Evolutionary conservation across 2,329 filamentous ascomycete genomes (phyloP).

Genomic region (Cladophialophora carrionii): DNA sequence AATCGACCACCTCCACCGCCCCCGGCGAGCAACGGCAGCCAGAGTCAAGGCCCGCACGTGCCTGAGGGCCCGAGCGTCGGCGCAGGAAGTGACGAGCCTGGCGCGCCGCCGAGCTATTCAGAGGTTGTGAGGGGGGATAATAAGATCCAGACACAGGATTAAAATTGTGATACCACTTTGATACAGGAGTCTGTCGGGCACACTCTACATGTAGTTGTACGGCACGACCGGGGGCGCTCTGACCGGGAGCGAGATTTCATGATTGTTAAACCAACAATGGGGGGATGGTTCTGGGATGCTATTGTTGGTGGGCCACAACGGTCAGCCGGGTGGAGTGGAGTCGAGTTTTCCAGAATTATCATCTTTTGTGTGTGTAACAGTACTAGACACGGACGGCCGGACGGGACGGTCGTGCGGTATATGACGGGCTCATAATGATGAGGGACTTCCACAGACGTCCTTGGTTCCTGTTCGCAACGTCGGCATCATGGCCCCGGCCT

Average conservation of each 20-base stretch:
- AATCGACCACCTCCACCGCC: constrained; percentile 40
- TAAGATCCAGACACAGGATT: constrained; percentile 77
- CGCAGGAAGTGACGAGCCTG: constrained; percentile 51
- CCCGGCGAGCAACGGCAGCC: neutral
- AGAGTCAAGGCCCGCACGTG: constrained; percentile 1
- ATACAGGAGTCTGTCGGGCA: constrained; percentile 2
- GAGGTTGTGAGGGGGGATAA: constrained; percentile 88
- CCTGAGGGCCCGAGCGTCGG: constrained; percentile 44
- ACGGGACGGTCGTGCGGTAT: neutral
- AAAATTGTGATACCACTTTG: constrained; percentile 30
- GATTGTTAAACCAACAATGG: neutral
- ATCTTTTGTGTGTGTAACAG: neutral
- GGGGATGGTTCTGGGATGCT: neutral
- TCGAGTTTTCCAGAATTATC: neutral
- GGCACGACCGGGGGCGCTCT: neutral
- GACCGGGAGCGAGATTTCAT: neutral
- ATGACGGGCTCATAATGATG: neutral
- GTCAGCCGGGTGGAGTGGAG: neutral
- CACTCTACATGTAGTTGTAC: neutral
- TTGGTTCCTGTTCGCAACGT: neutral
- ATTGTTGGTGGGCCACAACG: neutral
- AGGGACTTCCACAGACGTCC: neutral
- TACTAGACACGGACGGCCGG: neutral
- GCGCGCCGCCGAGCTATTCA: constrained; percentile 78
- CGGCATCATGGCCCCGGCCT: neutral